A percentile compares a stretch with the other conserved stretches of the same genome.
phyloP scores from a whole-genome alignment of 352 stramenopile species.

The Phytophthora pini region DNA sequence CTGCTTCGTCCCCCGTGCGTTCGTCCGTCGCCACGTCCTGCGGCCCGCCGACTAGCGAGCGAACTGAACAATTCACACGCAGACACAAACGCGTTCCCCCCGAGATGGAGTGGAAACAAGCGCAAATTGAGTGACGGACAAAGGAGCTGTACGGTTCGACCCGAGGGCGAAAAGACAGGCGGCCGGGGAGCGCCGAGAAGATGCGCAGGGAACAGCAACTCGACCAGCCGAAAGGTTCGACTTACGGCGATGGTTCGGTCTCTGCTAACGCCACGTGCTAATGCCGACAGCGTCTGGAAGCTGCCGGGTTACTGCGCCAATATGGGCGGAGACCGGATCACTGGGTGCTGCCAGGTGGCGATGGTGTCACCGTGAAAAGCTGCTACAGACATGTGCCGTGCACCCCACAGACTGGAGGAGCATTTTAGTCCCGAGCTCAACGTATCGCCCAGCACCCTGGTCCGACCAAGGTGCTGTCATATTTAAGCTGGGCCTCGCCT shows the following conservation, averaged over 20 bases:
- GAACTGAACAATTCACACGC: conserved; percentile 21
- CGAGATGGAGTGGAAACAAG: conserved; percentile 26
- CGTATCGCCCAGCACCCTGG: too few relatives aligned
- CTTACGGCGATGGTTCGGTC: neutral
- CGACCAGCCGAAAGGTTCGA: neutral
- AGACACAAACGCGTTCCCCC: conserved; percentile 4
- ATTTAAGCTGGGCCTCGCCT: too few relatives aligned
- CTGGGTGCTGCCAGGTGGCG: conserved; percentile 8
- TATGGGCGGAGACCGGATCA: conserved; percentile 5
- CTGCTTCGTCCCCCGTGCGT: neutral
- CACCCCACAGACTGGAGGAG: too few relatives aligned
- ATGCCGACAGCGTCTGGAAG: conserved; percentile 1
- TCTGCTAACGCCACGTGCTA: conserved; percentile 13
- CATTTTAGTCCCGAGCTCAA: too few relatives aligned
- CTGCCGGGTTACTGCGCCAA: conserved; percentile 3
- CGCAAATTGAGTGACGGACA: conserved; percentile 2
- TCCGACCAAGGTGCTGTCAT: too few relatives aligned
- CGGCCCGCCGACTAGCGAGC: conserved; percentile 34
- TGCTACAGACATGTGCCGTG: too few relatives aligned
- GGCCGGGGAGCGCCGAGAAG: conserved; percentile 22
- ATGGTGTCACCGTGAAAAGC: conserved; percentile 3
- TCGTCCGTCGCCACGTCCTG: conserved; percentile 15
- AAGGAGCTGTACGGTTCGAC: conserved; percentile 31
- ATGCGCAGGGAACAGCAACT: conserved; percentile 36
- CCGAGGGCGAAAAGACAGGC: conserved; percentile 32